A percentile compares a stretch with the other conserved stretches of the same genome.
Conservation (phyloP, 257 asterid species). For the Gentiana straminea region DNA sequence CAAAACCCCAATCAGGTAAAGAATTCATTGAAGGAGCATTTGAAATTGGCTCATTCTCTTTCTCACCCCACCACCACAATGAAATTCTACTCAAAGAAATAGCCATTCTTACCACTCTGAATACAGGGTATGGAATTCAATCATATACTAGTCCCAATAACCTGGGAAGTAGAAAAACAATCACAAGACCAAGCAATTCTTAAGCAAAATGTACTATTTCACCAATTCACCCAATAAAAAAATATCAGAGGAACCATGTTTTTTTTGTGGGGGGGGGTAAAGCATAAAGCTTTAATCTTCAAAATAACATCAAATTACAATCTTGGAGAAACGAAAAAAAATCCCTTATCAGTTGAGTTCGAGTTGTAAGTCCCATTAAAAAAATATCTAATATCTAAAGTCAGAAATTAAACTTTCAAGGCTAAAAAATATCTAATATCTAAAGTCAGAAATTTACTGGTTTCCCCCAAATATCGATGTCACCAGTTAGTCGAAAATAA, state of each 20-base stretch:
- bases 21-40: slow-evolving; percentile 58
- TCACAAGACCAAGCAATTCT: slow-evolving; percentile 5
- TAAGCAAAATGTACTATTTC: neutral
- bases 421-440: neutral
- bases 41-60: slow-evolving; percentile 59
- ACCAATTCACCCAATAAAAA: slow-evolving; percentile 3
- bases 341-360: neutral
- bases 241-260: slow-evolving; percentile 8
- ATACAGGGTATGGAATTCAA: slow-evolving; percentile 8
- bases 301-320: neutral
- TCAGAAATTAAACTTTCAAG: neutral
- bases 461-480: no score
- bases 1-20: slow-evolving; percentile 68
- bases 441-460: no score
- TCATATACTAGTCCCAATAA: slow-evolving; percentile 11
- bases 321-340: neutral
- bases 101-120: slow-evolving; percentile 17
- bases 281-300: neutral
- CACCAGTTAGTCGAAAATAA: no score
- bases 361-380: neutral
- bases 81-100: slow-evolving; percentile 52
- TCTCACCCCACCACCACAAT: slow-evolving; percentile 68
- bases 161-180: neutral
- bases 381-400: neutral
- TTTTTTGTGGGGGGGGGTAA: neutral